These are phyloP conservation scores for Pseudogymnoascus sp. DNA, from an alignment of 2,329 filamentous ascomycete genomes.

Conservation along the genomic window DNA sequence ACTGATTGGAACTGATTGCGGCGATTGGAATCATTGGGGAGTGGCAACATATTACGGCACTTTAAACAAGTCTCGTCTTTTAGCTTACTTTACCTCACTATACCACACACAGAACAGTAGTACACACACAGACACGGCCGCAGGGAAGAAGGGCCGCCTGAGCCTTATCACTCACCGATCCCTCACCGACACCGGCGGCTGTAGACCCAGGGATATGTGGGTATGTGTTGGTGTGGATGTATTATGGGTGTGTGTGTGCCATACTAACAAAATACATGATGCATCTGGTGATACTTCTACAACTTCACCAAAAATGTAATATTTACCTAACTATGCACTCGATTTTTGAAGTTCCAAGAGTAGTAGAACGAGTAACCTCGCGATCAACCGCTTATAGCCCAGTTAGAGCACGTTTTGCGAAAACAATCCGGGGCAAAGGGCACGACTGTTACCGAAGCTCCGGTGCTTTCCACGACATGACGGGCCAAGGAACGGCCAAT, in stretches of 20 bases:
- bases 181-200: slow-evolving; percentile 3
- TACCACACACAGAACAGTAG: no score
- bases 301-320: background rate
- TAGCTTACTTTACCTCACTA: background rate
- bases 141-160: slow-evolving; percentile 7
- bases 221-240: no score
- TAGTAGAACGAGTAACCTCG: slow-evolving; percentile 2
- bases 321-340: background rate
- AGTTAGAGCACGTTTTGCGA: background rate
- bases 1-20: slow-evolving; percentile 7
- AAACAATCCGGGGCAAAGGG: background rate
- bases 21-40: background rate
- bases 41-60: slow-evolving; percentile 3
- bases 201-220: background rate
- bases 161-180: slow-evolving; percentile 6
- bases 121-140: background rate
- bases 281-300: background rate
- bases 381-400: slow-evolving; percentile 7
- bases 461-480: background rate
- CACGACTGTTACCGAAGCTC: background rate
- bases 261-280: background rate
- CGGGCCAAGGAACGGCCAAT: background rate
- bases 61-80: background rate
- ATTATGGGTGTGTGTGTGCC: background rate
- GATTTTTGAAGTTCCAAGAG: background rate